Evolutionary conservation across 352 stramenopile genomes (phyloP).

Genomic region (Globisporangium radiosum): DNA sequence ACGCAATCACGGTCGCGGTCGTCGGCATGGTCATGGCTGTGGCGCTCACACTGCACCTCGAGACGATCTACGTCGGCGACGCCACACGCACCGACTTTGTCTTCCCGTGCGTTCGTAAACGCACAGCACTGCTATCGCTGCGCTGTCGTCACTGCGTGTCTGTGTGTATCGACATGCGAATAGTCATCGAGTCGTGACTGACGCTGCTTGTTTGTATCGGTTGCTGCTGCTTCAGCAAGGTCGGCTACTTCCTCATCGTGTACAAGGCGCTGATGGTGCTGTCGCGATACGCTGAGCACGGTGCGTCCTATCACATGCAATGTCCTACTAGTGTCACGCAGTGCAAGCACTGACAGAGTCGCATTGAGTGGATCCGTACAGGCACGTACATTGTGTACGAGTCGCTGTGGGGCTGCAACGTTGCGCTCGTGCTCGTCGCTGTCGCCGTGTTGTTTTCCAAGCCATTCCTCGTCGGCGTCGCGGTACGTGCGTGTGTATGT

Average conservation of each 20-base stretch:
- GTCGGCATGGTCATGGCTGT: slow-evolving; percentile 23
- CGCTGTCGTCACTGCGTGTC: too few relatives aligned
- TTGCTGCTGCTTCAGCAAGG: slow-evolving; percentile 20
- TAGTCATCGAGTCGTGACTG: background rate
- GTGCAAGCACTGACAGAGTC: background rate
- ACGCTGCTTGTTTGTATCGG: too few relatives aligned
- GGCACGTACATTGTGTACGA: slow-evolving; percentile 79
- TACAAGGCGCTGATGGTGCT: slow-evolving; percentile 49
- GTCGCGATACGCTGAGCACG: slow-evolving; percentile 54
- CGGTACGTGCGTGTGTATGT: slow-evolving; percentile 23
- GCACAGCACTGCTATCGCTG: too few relatives aligned
- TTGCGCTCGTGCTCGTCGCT: slow-evolving; percentile 60
- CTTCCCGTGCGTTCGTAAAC: slow-evolving; percentile 37
- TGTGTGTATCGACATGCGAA: background rate
- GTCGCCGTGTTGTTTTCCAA: slow-evolving; percentile 66
- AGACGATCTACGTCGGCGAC: slow-evolving; percentile 36
- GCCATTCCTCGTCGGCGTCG: slow-evolving; percentile 76
- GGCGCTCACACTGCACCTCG: slow-evolving; percentile 46
- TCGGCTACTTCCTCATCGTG: slow-evolving; percentile 39
- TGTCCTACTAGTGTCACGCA: background rate
- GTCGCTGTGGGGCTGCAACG: slow-evolving; percentile 77
- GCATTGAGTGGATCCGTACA: slow-evolving; percentile 3
- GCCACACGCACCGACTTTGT: slow-evolving; percentile 36
- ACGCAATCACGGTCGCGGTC: slow-evolving; percentile 25
- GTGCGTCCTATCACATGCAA: slow-evolving; percentile 16